These are phyloP conservation scores for Viridothelium virens DNA, from an alignment of 495 filamentous ascomycete genomes.

Conservation along the genomic window DNA sequence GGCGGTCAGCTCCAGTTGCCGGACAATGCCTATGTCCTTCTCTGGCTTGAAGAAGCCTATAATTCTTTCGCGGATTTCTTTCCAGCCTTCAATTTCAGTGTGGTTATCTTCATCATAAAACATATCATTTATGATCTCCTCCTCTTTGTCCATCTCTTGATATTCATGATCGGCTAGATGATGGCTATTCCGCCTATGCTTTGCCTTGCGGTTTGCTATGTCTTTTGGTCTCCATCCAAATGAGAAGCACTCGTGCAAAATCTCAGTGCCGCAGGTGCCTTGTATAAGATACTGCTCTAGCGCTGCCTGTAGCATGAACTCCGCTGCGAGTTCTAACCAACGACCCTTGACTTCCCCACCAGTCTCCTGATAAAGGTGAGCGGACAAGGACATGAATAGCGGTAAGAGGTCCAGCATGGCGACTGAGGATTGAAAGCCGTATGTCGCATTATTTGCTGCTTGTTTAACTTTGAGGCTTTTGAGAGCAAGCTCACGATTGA, in stretches of 20 bases:
- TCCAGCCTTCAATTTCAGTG: conserved; percentile 27
- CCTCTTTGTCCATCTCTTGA: conserved; percentile 20
- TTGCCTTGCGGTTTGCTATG: neutral
- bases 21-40: neutral
- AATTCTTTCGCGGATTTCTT: conserved; percentile 18
- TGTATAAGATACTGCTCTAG: conserved; percentile 42
- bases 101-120: conserved; percentile 25
- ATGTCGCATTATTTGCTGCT: conserved; percentile 22
- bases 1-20: neutral
- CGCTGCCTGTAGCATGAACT: conserved; percentile 46
- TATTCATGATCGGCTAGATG: conserved; percentile 8
- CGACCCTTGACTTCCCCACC: conserved; percentile 25
- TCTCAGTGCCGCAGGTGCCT: conserved; percentile 25
- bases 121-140: conserved; percentile 26
- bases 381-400: conserved; percentile 45
- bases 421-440: conserved; percentile 24
- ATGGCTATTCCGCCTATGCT: neutral
- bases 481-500: conserved; percentile 22
- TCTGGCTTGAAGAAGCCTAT: conserved; percentile 19
- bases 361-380: conserved; percentile 22
- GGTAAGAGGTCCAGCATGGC: conserved; percentile 40
- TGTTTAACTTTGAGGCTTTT: conserved; percentile 15
- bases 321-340: conserved; percentile 42
- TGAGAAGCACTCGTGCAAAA: conserved; percentile 27
- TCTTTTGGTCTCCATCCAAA: conserved; percentile 26